Base-by-base conservation (phyloP, 805 yeast species). In the Wickerhamiella domercqiae region DNA sequence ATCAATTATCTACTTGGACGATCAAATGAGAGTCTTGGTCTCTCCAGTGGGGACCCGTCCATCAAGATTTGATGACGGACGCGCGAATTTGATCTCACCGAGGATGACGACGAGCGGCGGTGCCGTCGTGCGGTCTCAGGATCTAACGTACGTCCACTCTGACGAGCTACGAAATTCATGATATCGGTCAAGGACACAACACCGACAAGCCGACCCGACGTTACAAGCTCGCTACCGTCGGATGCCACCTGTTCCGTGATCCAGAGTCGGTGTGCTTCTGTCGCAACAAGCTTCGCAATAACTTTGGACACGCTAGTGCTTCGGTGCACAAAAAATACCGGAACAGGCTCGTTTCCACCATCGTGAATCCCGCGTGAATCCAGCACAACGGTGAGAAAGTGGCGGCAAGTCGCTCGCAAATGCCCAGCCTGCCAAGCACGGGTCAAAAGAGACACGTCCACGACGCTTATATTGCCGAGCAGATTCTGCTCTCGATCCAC, bases 121-220 rank as follows among this genome's bases (percentile, higher is more conserved):
- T 82, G 90, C 53, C 83, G 77, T 55, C 97, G 72, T 2, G 96
- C 96, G 37, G 71, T 68, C 29, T 68, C 73, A 3, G 98, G 97
- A 53, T 87, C 95, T 18, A 82, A 75, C 2, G 49, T 42, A 17
- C 25, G 34, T 3, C 93, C 94, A 40, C 75, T 68, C 25, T 70
- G 71, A 48, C 75, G 68, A 6, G 94, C 94, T 44, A 87, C 68
- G 32, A 83, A 60, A 14, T 86, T 81, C 35, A 90, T 61, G 24
- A 87, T 77, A 57, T 87, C 98, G 0, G 97, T 87, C 48, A 90
- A 63, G 3, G 95, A 81, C 2, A 90, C 75, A 19, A 90, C 97
- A 29, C 97, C 97, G 38, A 82, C 72, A 43, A 87, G 66, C 52
- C 75, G 79, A 13, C 95, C 95, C 2, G 82, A 45, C 33, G 57